Conservation (phyloP, 352 stramenopile species). For the Globisporangium nodosum region DNA sequence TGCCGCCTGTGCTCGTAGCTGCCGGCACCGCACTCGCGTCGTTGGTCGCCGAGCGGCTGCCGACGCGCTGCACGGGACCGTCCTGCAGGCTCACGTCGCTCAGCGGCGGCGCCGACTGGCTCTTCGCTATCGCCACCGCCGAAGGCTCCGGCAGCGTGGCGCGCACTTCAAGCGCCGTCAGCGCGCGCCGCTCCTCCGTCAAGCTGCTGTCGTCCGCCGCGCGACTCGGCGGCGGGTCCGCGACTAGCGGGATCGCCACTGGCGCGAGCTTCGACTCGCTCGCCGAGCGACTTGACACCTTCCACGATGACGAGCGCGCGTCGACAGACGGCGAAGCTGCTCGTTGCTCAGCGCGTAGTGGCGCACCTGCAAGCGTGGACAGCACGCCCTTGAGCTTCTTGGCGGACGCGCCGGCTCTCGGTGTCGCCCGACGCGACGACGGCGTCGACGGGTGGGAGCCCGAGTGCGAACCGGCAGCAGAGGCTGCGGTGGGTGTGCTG, state of each 20-base stretch:
- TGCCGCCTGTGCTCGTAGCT: constrained; percentile 2
- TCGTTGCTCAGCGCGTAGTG: not conserved
- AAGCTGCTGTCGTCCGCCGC: not conserved
- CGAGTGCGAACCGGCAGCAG: too few species aligned
- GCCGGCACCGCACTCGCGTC: not conserved
- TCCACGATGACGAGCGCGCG: not conserved
- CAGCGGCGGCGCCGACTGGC: not conserved
- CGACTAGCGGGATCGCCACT: not conserved
- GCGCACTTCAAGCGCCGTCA: constrained; percentile 14
- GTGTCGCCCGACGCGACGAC: constrained; percentile 1
- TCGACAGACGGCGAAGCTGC: not conserved
- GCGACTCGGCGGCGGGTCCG: not conserved
- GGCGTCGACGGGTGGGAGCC: constrained; percentile 1
- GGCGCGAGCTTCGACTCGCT: constrained; percentile 2
- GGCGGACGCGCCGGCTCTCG: not conserved
- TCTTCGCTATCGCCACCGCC: not conserved
- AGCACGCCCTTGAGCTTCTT: constrained; percentile 6
- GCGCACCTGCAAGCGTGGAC: constrained; percentile 3
- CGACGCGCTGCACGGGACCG: constrained; percentile 7
- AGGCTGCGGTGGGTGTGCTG: too few species aligned
- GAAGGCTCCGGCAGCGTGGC: not conserved
- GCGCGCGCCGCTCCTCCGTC: constrained; percentile 9
- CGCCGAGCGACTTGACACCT: not conserved
- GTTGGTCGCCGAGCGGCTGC: constrained; percentile 12
- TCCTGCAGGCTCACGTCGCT: constrained; percentile 19